Evolutionary conservation across 2,329 filamentous ascomycete species (phyloP), one percentile per base, ranked within the genome.

Genomic region (Podosphaera xanthii): DNA sequence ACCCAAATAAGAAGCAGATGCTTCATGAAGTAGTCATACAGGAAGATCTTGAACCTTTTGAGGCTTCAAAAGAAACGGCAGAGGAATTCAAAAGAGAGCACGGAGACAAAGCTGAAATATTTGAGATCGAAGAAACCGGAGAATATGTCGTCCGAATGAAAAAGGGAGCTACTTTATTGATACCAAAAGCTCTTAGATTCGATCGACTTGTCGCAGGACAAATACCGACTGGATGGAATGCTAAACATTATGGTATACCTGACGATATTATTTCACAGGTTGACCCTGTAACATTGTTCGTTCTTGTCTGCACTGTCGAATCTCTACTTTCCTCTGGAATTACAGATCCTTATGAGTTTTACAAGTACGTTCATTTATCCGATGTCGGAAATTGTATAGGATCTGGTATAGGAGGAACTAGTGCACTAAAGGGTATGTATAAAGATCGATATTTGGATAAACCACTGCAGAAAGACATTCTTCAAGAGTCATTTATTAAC

Each of bases 401-500:
- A 72, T 98, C 94, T 38, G 92, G 94, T 77, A 95, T 98, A 76
- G 92, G 92, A 79, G 94, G 92, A 74, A 86, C 89, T 62, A 82
- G 81, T 67, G 92, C 92, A 67, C 80, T 98, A 64, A 84, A 89
- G 67, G 91, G 91, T 67, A 98, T 98, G 91, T 95, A 97, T 78
- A 92, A 91, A 73, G 91, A 96, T 72, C 86, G 92, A 61, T 97
- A 84, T 81, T 79, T 97, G 63, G 92, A 98, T 75, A 92, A 90
- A 76, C 92, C 91, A 59, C 81, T 98, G 57, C 94, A 98, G 74
- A 98, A 97, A 74, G 92, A 98, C 70, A 96, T 98, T 70, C 80
- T 98, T 12, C 94, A 98, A 70, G 92, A 98, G 74, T 97, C 92
- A 10, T 98, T 98, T 78, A 97, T 98, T 80, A 98, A 98, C 78